phyloP scores from a whole-genome alignment of 139 green algal genomes.

The Chlorella sp. region DNA sequence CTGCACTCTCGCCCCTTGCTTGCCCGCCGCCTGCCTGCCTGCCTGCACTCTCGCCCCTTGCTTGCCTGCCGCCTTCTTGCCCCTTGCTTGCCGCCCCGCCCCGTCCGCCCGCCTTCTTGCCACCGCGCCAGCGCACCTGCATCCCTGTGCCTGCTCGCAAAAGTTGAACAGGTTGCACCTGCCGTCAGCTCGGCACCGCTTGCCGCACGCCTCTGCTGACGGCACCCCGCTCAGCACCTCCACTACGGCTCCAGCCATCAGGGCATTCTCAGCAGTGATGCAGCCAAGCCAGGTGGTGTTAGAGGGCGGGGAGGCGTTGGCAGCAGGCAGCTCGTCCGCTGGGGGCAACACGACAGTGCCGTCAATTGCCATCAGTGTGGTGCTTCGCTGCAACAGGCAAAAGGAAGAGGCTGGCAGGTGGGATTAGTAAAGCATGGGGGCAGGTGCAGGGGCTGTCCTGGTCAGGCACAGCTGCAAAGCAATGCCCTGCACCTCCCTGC shows the following conservation, averaged over 20 bases:
- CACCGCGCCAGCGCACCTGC: too few relatives aligned
- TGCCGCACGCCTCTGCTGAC: background rate
- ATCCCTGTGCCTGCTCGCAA: background rate
- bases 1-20: too few relatives aligned
- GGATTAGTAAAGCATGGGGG: background rate
- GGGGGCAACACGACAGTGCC: background rate
- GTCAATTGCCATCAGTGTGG: background rate
- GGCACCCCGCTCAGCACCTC: background rate
- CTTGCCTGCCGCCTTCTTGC: too few relatives aligned
- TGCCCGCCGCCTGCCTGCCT: too few relatives aligned
- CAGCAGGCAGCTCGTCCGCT: background rate
- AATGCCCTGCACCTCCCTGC: background rate
- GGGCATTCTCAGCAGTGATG: background rate
- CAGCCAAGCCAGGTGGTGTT: constrained; percentile 4
- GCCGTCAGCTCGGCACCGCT: background rate
- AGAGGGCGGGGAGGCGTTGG: background rate
- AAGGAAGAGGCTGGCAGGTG: background rate
- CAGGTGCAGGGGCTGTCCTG: too few relatives aligned
- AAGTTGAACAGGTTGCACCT: background rate
- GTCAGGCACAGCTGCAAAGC: background rate
- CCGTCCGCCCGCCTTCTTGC: too few relatives aligned
- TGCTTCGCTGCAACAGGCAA: background rate
- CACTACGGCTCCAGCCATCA: background rate
- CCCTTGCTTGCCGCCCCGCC: too few relatives aligned
- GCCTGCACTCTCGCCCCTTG: too few relatives aligned